A percentile compares a stretch with the other conserved stretches of the same genome.
Conservation (phyloP, 352 stramenopile genomes). For the Halophytophthora batemanensis region DNA sequence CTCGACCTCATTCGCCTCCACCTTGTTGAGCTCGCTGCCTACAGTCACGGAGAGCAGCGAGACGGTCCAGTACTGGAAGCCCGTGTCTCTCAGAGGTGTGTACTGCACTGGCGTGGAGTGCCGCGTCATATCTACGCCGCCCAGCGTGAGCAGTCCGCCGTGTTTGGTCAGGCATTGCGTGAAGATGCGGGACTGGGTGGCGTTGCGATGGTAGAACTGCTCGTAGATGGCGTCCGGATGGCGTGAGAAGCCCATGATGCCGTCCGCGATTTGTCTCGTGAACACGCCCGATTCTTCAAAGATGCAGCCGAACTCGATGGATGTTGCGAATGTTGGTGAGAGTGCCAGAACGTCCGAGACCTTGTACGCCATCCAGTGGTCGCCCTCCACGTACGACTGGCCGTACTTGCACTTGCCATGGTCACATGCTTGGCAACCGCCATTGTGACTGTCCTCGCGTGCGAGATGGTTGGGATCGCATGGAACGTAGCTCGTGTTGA, state of each 20-base stretch:
- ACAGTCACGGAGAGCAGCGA: constrained; percentile 49
- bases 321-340: constrained; percentile 26
- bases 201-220: constrained; percentile 85
- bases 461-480: constrained; percentile 39
- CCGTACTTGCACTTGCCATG: constrained; percentile 85
- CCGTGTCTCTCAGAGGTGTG: constrained; percentile 69
- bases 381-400: constrained; percentile 93
- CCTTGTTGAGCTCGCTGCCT: constrained; percentile 21
- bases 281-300: constrained; percentile 90
- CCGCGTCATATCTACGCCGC: constrained; percentile 74
- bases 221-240: constrained; percentile 89
- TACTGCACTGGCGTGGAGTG: constrained; percentile 84
- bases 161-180: constrained; percentile 89
- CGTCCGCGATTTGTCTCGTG: constrained; percentile 90
- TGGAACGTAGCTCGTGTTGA: constrained; percentile 39
- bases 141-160: constrained; percentile 91
- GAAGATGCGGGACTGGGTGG: constrained; percentile 89
- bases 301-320: constrained; percentile 95
- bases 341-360: constrained; percentile 72
- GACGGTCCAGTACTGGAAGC: constrained; percentile 82
- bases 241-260: constrained; percentile 96
- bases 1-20: constrained; percentile 36
- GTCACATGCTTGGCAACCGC: constrained; percentile 30
- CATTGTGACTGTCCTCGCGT: constrained; percentile 14
- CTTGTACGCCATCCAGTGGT: constrained; percentile 91